Evolutionary conservation across 306 rosid species (phyloP), one percentile per base, ranked within the genome.

Genomic region (Cucurbita moschata): DNA sequence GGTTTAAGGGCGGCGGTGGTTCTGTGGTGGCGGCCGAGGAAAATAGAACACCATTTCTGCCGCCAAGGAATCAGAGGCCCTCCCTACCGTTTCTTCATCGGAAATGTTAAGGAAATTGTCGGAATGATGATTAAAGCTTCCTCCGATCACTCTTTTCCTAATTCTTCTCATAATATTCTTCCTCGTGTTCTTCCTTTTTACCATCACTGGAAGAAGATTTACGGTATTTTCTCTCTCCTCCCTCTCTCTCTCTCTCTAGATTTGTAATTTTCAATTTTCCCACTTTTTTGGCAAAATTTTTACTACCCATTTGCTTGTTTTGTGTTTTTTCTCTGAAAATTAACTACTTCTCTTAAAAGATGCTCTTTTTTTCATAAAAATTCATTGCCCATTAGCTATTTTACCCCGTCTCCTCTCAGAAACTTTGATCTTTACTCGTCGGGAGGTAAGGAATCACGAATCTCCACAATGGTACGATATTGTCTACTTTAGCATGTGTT

Each of bases 21-120:
- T 46, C 87, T 95, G 2, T 95, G 99, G 99, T 89, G 96, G 96
- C 84, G 87, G 42, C 99, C 99, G 30, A 84, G 89, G 37, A 89
- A 77, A 75, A 91, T 89, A 26, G 89, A 91, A 85, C 67, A 37
- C 19, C 96, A 95, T 85, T 95, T 95, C 78, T 78, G 82, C 1
- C 86, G 74, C 52, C 99, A 95, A 79, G 99, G 96, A 44, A 91
- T 95, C 66, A 83, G 91, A 87, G 99, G 99, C 1, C 99, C 99
- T 26, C 97, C 97, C n/a, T 95, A 95, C 75, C 95, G 87, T 53
- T 95, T 95, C 91, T 89, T 95, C 99, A 91, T 91, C 65, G 99
- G 99, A 62, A 95, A 95, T 73, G 90, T 91, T 11, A 92, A 77
- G 44, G 90, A 95, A 73, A 83, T 95, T 18, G 96, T 87, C 15